Base-by-base conservation (phyloP, 2,329 filamentous ascomycete species). In the Keithomyces neogunnii region DNA sequence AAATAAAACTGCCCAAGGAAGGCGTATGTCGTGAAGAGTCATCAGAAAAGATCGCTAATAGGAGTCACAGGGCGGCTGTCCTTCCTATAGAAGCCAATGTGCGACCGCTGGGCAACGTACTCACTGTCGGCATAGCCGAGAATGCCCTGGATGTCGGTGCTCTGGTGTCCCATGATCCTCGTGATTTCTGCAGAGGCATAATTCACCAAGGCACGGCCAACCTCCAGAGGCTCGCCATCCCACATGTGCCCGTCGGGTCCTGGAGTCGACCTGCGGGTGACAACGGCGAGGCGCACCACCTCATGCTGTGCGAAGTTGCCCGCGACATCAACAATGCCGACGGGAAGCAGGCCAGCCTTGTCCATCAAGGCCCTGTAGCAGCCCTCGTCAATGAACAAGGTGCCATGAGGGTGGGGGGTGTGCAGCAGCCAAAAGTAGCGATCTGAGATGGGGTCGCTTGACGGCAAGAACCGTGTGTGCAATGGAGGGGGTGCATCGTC, bases 341-440 rank as follows among this genome's bases (percentile, higher is more conserved):
- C 91, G 1, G 92, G 90, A 0, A 97, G 80, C 2, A 99, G 80
- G 3, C 90, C 89, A 0, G 91, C 90, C 71, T 95, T 95, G 63
- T 85, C 83, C 13, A 83, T 73, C 3, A 97, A 77, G 1, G 92
- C 93, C 35, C 78, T 75, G 69, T 90, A 84, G 3, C 92, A 92
- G 42, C 93, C 93, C n/a, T 81, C 73, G 72, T 99, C 93, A 60
- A 99, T 95, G 71, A 89, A 97, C 30, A 99, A 66, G 2, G 86
- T 95, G 11, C 93, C 93, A 62, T 95, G 91, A 0, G 93, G 89
- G 29, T 85, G 84, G 9, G 96, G 82, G 8, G 92, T 93, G 69
- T 99, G 89, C 0, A 97, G 78, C 47, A 99, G 84, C 93, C 93
- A 99, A 76, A 99, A 97, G 65, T 93, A 90, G 55, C 92, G 86